Percentiles rank a stretch among this genome's conserved stretches.
Evolutionary conservation across 208 protist genomes (phyloP).

Genomic region (Trypanosoma boissoni): DNA sequence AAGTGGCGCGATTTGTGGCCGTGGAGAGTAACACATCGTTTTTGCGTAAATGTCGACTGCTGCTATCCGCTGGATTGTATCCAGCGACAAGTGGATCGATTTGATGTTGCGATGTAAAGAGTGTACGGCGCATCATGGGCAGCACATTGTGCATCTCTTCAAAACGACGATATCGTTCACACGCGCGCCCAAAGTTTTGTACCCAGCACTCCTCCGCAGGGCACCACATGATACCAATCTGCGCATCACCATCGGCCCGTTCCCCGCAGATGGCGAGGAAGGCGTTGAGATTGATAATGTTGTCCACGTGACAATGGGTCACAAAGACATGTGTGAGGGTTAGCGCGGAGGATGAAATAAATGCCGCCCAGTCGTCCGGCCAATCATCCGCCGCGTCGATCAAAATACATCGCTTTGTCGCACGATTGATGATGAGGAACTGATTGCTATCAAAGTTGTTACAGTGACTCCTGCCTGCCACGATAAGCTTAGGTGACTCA

Average conservation of each 20-base stretch:
- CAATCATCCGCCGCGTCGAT: slow-evolving; percentile 88
- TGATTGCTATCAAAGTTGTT: slow-evolving; percentile 88
- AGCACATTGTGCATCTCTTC: slow-evolving; percentile 66
- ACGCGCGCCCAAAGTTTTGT: slow-evolving; percentile 66
- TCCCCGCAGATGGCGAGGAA: slow-evolving; percentile 58
- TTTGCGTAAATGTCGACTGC: slow-evolving; percentile 33
- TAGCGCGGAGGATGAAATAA: slow-evolving; percentile 58
- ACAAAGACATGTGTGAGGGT: slow-evolving; percentile 78
- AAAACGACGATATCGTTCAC: slow-evolving; percentile 68
- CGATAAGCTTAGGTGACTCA: slow-evolving; percentile 75
- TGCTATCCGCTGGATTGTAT: background rate
- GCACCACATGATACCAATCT: slow-evolving; percentile 76
- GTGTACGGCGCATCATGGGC: slow-evolving; percentile 58
- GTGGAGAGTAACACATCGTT: slow-evolving; percentile 73
- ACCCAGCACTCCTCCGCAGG: slow-evolving; percentile 79
- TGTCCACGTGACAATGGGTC: slow-evolving; percentile 90
- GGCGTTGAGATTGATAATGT: slow-evolving; percentile 78
- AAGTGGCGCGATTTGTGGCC: slow-evolving; percentile 76
- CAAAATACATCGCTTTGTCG: slow-evolving; percentile 70
- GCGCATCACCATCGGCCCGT: slow-evolving; percentile 8
- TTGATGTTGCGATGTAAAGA: slow-evolving; percentile 42
- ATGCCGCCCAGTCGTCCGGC: slow-evolving; percentile 88
- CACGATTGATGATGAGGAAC: slow-evolving; percentile 74
- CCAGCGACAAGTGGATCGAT: background rate
- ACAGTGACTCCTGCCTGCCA: slow-evolving; percentile 72